Conservation (phyloP, 768 basidiomycete genomes). For the Lactarius sp. region DNA sequence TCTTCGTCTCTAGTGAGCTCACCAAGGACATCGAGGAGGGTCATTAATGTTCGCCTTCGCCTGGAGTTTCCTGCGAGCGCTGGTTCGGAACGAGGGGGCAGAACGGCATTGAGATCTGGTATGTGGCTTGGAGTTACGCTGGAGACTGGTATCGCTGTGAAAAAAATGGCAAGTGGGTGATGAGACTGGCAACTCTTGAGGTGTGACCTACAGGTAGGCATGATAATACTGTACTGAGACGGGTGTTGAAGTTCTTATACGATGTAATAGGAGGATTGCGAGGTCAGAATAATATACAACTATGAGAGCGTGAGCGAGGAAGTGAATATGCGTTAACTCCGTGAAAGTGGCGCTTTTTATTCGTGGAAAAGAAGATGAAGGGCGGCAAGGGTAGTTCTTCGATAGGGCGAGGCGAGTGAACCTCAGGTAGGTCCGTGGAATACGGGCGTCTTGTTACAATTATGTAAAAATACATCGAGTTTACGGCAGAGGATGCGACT, state of each 20-base stretch:
- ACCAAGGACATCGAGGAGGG: slow-evolving; percentile 42
- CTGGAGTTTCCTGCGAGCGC: slow-evolving; percentile 2
- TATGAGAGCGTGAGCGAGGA: neutral
- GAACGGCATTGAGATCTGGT: slow-evolving; percentile 7
- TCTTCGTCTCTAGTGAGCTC: slow-evolving; percentile 41
- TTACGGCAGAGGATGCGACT: neutral
- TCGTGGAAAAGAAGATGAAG: neutral
- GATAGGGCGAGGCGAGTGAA: neutral
- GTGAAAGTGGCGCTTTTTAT: too few relatives aligned
- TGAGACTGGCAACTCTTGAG: neutral
- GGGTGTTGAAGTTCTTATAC: neutral
- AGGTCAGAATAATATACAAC: neutral
- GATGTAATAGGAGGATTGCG: neutral
- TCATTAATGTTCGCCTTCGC: slow-evolving; percentile 45
- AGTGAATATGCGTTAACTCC: neutral
- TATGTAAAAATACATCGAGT: slow-evolving; percentile 1
- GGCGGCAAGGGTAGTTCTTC: neutral
- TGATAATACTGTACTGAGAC: neutral
- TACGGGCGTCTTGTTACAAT: neutral
- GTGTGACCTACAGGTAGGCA: slow-evolving; percentile 13
- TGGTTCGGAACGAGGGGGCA: neutral
- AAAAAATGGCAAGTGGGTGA: neutral
- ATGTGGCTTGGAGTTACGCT: slow-evolving; percentile 7
- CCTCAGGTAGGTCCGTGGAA: neutral
- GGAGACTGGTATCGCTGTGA: slow-evolving; percentile 1